Evolutionary conservation across 805 yeast species (phyloP), one percentile per base, ranked within the genome.

Genomic region (Saccharomycopsis javanensis): DNA sequence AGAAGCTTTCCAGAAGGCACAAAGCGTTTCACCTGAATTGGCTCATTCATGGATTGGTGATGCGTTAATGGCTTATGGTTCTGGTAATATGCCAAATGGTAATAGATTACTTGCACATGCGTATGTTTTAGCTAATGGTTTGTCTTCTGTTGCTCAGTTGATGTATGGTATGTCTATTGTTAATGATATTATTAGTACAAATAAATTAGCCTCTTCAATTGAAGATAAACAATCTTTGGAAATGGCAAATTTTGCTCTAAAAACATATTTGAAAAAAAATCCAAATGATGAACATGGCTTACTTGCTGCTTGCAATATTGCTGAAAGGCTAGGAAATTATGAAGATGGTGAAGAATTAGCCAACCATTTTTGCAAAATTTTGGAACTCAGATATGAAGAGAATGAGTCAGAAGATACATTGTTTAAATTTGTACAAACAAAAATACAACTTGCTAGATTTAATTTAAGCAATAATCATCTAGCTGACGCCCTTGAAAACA

Each of bases 11-110:
- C 71, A 75, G 42, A 79, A 88, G 61, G 85, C 94, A 0, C 92
- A 87, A 63, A 82, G 96, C 20, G 72, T 88, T 11, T 85, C 91
- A 2, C 97, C 99, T 2, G 86, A 83, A 55, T 78, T 76, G 54
- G 75, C 87, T 0, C 74, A 74, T 5, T 80, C 97, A 0, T 94
- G 98, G 98, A 67, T 87, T 33, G 97, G 96, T 1, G 82, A 84
- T 64, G 97, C 97, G 0, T 66, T 92, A 35, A 74, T 80, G 0
- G 71, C 76, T 5, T 78, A 79, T 56, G 79, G 75, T 0, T 63
- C 66, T 11, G 88, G 86, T 1, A 77, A 83, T 52, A 45, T 46
- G 0, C 69, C 67, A 1, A 74, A 72, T n/a, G 83, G 96, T 0
- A 66, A 76, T 4, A 73, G 77, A 13, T 68, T 87, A 53, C 83